Conservation (phyloP, 257 asterid genomes). For the Solanum chmielewskii region DNA sequence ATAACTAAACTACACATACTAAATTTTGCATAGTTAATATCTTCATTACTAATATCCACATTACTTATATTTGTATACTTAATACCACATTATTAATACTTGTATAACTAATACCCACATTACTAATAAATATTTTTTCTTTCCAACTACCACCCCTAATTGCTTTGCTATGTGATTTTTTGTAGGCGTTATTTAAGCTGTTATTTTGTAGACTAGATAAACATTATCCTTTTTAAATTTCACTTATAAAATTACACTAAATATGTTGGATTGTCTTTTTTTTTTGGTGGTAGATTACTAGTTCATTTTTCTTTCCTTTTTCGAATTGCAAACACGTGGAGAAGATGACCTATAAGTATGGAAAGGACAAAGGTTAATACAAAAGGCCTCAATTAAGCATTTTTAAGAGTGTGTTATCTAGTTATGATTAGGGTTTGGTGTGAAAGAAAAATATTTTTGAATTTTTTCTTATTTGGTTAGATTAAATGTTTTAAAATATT, state of each 20-base stretch:
- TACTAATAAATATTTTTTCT: too few relatives aligned
- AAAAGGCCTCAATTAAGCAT: not conserved
- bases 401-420: not conserved
- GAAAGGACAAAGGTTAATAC: not conserved
- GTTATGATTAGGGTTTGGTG: not conserved
- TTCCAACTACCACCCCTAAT: not conserved
- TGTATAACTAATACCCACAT: too few relatives aligned
- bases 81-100: too few relatives aligned
- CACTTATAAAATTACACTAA: not conserved
- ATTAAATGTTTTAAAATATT: too few relatives aligned
- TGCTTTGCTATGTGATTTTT: not conserved
- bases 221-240: rapidly evolving
- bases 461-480: too few relatives aligned
- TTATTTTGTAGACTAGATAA: not conserved
- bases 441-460: too few relatives aligned
- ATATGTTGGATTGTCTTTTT: not conserved
- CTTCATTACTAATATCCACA: too few relatives aligned
- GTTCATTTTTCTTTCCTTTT: not conserved
- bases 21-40: too few relatives aligned
- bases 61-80: too few relatives aligned
- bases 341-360: not conserved
- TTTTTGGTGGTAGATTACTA: not conserved
- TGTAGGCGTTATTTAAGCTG: not conserved
- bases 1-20: too few relatives aligned
- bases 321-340: not conserved